These are phyloP conservation scores for Quercus tomentella DNA, from an alignment of 331 rosid genomes.

Conservation along the genomic window DNA sequence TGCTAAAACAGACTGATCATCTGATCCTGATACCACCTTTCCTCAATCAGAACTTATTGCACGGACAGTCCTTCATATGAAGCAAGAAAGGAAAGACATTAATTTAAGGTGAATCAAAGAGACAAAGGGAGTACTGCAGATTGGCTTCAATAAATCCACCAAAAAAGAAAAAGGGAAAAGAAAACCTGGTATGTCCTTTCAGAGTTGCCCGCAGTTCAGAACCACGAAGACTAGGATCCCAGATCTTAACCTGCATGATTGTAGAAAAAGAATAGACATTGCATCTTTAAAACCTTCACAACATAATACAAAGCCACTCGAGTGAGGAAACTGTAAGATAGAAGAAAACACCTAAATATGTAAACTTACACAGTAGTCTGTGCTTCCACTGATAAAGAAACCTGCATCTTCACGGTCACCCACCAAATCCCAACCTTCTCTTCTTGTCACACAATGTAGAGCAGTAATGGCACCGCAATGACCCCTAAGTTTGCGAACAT, in stretches of 20 bases:
- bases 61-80: constrained; percentile 73
- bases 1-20: constrained; percentile 83
- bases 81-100: constrained; percentile 6
- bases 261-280: constrained; percentile 14
- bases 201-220: constrained; percentile 95
- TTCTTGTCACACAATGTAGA: constrained; percentile 92
- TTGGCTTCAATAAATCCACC: neutral
- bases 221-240: constrained; percentile 99
- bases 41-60: constrained; percentile 93
- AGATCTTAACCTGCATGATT: constrained; percentile 78
- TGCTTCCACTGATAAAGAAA: constrained; percentile 94
- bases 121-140: neutral
- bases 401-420: constrained; percentile 99
- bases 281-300: constrained; percentile 7
- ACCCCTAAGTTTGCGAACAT: constrained; percentile 90
- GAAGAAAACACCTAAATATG: constrained; percentile 11
- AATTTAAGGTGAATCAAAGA: neutral
- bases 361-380: constrained; percentile 76
- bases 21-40: constrained; percentile 96
- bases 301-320: constrained; percentile 9
- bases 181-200: constrained; percentile 91
- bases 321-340: constrained; percentile 11
- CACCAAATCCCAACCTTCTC: constrained; percentile 99
- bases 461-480: constrained; percentile 92
- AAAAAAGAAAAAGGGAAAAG: neutral